These are phyloP conservation scores for Candida smagusa DNA, from an alignment of 1,139 yeast species.

Conservation along the genomic window DNA sequence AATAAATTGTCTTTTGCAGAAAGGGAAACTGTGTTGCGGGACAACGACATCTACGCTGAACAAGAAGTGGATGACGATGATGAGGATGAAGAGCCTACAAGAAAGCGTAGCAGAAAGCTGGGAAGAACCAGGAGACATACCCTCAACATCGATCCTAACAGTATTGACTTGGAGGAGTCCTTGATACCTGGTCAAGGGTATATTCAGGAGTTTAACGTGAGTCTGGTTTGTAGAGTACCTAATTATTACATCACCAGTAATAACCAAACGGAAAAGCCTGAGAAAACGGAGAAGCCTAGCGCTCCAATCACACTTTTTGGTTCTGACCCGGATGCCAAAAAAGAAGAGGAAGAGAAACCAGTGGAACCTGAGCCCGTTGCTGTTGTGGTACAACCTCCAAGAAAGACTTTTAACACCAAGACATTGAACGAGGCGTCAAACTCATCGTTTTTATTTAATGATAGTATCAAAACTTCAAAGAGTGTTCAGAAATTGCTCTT, in stretches of 20 bases:
- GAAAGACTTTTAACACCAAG: conserved; percentile 12
- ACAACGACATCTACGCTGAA: conserved; percentile 28
- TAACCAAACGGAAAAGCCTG: conserved; percentile 4
- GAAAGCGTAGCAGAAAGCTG: conserved; percentile 23
- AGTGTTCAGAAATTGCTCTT: conserved; percentile 36
- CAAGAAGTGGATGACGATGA: conserved; percentile 5
- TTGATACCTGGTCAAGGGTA: conserved; percentile 47
- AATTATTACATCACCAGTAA: conserved; percentile 36
- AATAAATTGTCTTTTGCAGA: conserved; percentile 31
- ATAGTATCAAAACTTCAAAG: conserved; percentile 27
- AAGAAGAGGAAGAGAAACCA: conserved; percentile 5
- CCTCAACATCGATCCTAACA: conserved; percentile 38
- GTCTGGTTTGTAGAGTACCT: conserved; percentile 42
- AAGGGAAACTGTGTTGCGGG: conserved; percentile 27
- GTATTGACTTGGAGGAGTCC: conserved; percentile 37
- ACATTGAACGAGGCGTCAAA: conserved; percentile 18
- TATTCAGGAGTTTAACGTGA: conserved; percentile 42
- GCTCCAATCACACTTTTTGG: conserved; percentile 3
- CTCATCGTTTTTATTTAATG: conserved; percentile 24
- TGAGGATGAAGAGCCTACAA: conserved; percentile 8
- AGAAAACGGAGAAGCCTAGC: background rate
- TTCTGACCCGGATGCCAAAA: conserved; percentile 4
- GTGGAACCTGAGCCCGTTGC: conserved; percentile 1
- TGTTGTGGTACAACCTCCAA: background rate
- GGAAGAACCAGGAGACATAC: conserved; percentile 32